Base-by-base conservation (phyloP, 495 filamentous ascomycete genomes). In the Beverwykella pulmonaria region DNA sequence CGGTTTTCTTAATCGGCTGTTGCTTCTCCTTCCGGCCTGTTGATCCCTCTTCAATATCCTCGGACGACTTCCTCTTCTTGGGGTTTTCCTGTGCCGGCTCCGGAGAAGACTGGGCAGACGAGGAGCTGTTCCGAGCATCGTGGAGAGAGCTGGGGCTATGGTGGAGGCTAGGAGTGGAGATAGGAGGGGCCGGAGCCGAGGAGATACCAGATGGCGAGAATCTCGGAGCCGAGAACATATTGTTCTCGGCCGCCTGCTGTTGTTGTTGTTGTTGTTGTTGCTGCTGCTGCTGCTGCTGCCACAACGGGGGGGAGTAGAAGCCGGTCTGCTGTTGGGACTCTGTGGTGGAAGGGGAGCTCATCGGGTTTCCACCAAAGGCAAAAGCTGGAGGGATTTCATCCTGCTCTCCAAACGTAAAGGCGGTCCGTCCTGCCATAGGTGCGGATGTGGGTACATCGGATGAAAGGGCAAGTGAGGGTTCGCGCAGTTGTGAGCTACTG, bases 1-100 rank as follows among this genome's bases (percentile, higher is more conserved):
- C 91, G 48, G 92, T 93, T 80, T 96, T 97, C 81, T 96, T 96
- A 10, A 92, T 84, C 1, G 92, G 91, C 39, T 89, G 88, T 44
- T 89, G 86, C 72, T 86, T 85, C 7, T 80, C 78, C 12, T 81
- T 81, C 30, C 71, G 72, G 10, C 54, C 80, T 30, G 83, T 82
- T 7, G 81, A 77, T 2, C 79, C 22, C 14, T 67, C 54, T 15
- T 69, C 79, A 6, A 77, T 75, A 32, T 83, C 81, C 14, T 84
- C 84, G 27, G 86, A 86, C 1, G 83, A 83, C 77, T 91, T 91
- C 32, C 88, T 82, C 72, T 91, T 91, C 66, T 79, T 78, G 8
- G 66, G 61, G 15, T 70, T 63, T 46, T 48, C 27, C 44, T 60
- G 32, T 36, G 3, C 19, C 27, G 74, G 66, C 15, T 75, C 74